phyloP scores from a whole-genome alignment of 345 rosid species.

The Aquilaria malaccensis region DNA sequence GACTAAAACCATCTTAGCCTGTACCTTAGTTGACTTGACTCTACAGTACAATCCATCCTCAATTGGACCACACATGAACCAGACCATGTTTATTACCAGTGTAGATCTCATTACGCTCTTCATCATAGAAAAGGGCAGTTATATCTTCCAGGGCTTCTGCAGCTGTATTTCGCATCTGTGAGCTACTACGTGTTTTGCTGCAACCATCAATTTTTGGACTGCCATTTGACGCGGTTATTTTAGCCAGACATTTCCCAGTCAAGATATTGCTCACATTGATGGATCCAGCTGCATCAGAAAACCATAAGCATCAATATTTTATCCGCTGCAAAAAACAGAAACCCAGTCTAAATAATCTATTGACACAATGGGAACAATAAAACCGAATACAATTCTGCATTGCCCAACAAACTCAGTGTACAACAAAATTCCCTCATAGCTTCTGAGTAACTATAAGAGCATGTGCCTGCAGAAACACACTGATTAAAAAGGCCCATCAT shows the following conservation, averaged over 20 bases:
- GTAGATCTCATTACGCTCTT: constrained; percentile 92
- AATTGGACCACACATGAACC: constrained; percentile 91
- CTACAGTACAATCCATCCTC: constrained; percentile 13
- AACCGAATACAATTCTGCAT: too few species aligned
- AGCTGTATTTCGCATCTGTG: constrained; percentile 47
- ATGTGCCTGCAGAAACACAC: too few species aligned
- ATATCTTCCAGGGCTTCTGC: constrained; percentile 86
- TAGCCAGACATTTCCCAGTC: constrained; percentile 94
- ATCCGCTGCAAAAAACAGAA: too few species aligned
- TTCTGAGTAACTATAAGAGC: too few species aligned
- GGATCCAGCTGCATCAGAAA: constrained; percentile 63
- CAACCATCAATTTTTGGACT: constrained; percentile 32
- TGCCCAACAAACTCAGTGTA: too few species aligned
- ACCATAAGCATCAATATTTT: neutral
- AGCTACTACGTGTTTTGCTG: constrained; percentile 29
- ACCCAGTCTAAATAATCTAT: too few species aligned
- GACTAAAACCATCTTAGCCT: neutral
- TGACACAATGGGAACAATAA: too few species aligned
- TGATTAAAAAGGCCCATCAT: too few species aligned
- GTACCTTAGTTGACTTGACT: constrained; percentile 1
- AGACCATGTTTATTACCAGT: constrained; percentile 79
- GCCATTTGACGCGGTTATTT: constrained; percentile 62
- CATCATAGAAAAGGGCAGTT: constrained; percentile 84
- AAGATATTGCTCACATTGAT: constrained; percentile 87
- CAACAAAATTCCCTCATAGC: too few species aligned